Evolutionary conservation across 257 asterid species (phyloP).

Genomic region (Solanum pinnatisectum): DNA sequence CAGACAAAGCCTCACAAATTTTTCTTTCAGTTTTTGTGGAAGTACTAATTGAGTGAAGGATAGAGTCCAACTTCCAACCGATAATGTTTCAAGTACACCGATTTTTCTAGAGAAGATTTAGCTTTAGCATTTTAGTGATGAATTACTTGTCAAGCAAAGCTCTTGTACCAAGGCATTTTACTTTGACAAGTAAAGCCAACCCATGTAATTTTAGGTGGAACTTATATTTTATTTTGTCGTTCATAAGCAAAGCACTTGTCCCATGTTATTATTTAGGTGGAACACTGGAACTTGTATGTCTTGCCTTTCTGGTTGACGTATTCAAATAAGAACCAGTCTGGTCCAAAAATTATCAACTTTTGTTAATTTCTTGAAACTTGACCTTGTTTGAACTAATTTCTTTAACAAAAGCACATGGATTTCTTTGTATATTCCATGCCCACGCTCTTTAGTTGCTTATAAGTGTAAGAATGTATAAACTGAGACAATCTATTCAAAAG

Average conservation of each 20-base stretch:
- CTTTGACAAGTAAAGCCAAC: neutral
- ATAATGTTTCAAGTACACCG: neutral
- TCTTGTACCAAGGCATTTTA: neutral
- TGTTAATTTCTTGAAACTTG: neutral
- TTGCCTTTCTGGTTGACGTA: neutral
- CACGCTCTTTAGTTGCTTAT: neutral
- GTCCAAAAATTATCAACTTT: neutral
- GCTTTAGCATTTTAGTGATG: neutral
- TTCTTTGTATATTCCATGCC: neutral
- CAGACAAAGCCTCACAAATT: neutral
- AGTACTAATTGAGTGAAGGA: neutral
- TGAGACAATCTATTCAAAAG: neutral
- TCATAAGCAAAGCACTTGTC: neutral
- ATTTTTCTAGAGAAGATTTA: neutral
- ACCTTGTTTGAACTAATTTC: neutral
- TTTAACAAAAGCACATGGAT: neutral
- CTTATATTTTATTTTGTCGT: neutral
- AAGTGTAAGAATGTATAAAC: neutral
- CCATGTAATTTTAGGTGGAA: neutral
- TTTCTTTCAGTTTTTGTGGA: neutral
- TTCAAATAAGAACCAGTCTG: neutral
- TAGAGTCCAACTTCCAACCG: neutral
- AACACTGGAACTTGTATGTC: neutral
- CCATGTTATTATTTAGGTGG: neutral
- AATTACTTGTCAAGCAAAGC: neutral